Conservation (phyloP, 768 basidiomycete species). For the Amanita polypyramis region DNA sequence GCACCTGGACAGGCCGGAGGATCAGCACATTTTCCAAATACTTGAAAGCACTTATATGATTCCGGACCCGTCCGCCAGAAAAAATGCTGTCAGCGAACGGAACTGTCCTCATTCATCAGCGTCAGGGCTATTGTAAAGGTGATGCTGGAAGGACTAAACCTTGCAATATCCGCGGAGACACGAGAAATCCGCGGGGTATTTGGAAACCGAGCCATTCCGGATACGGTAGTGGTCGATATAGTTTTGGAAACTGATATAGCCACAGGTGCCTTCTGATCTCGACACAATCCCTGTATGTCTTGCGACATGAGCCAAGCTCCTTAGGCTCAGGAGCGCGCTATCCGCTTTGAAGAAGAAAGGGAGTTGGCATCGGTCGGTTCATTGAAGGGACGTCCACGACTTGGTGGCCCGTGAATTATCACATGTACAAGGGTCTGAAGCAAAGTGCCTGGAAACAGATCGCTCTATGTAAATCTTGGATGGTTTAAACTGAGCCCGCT, state of each 20-base stretch:
- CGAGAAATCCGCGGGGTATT: conserved; percentile 16
- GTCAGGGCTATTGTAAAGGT: conserved; percentile 26
- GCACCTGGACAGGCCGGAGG: background rate
- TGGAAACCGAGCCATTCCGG: background rate
- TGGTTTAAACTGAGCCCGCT: background rate
- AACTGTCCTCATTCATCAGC: conserved; percentile 24
- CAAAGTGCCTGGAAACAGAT: conserved; percentile 1
- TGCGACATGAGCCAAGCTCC: background rate
- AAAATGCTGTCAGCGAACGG: conserved; percentile 28
- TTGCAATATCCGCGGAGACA: conserved; percentile 19
- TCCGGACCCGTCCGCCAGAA: conserved; percentile 17
- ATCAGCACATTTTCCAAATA: background rate
- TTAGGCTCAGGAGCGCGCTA: too few relatives aligned
- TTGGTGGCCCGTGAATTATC: too few relatives aligned
- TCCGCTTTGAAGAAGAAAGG: background rate
- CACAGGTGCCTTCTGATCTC: background rate
- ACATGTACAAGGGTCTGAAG: too few relatives aligned
- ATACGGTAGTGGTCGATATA: background rate
- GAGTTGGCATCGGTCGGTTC: too few relatives aligned
- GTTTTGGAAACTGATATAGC: background rate
- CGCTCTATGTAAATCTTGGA: background rate
- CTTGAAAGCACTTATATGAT: conserved; percentile 6
- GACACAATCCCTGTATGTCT: conserved; percentile 2
- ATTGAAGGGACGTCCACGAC: too few relatives aligned
- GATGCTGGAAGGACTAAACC: conserved; percentile 21